These are phyloP conservation scores for Colletotrichum simmondsii DNA, from an alignment of 2,329 filamentous ascomycete genomes.

Conservation along the genomic window DNA sequence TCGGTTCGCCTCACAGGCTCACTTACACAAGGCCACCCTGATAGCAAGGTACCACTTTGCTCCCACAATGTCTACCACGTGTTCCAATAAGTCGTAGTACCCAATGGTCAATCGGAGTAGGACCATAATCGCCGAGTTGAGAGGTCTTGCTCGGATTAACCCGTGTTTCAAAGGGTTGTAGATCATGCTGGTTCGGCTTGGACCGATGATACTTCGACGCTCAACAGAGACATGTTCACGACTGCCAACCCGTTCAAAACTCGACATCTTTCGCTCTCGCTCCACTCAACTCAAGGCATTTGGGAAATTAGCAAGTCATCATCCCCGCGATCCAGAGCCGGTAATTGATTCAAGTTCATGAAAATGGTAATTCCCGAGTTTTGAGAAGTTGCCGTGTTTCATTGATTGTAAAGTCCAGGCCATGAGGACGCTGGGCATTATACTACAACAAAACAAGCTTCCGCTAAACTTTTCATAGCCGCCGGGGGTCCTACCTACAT, in stretches of 20 bases:
- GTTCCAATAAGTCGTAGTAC: not conserved
- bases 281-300: not conserved
- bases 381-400: not conserved
- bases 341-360: not conserved
- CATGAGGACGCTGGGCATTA: not conserved
- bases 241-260: not conserved
- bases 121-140: not conserved
- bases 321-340: not conserved
- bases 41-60: not conserved
- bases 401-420: not conserved
- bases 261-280: not conserved
- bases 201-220: too few species aligned
- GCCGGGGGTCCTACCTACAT: not conserved
- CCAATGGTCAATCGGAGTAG: not conserved
- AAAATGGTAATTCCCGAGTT: not conserved
- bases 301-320: fast-evolving
- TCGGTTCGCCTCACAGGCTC: not conserved
- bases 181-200: too few species aligned
- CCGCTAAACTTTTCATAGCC: not conserved
- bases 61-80: not conserved
- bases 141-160: too few species aligned
- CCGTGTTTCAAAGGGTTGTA: too few species aligned
- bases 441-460: not conserved
- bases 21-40: not conserved
- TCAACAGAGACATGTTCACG: not conserved